Base-by-base conservation (phyloP, 257 asterid species). In the Henckelia pumila region DNA sequence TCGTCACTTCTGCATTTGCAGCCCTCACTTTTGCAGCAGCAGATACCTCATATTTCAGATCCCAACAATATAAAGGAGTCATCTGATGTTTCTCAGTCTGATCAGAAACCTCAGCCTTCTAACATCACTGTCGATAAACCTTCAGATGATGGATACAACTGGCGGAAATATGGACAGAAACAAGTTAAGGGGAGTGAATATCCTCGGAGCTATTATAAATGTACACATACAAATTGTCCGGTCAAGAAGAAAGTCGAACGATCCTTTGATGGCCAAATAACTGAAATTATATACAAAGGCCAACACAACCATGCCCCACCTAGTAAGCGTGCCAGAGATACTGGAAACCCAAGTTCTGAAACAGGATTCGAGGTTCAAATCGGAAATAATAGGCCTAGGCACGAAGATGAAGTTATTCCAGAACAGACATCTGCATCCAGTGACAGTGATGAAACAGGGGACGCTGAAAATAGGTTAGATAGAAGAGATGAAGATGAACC, bases 231-330 rank as follows among this genome's bases (percentile, higher is more conserved):
- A 1, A 80, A 73, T 28, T 91, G 97, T 78, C 91, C 91, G 1
- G 96, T 86, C 74, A 88, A 82, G 87, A 91, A 88, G 87, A 84
- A 86, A 66, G 85, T 83, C 16, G 88, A 83, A 63, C 81, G 85
- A 59, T 80, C 88, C 50, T 76, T 66, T 5, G 85, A 83, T 37
- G 88, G 88, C 62, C 88, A 83, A 67, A 80, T 80, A 24, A 80
- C 82, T 1, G 88, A 83, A 78, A 83, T 83, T 57, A 78, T 83
- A 61, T 82, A 82, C 29, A 80, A 83, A 75, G 96, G 97, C 44
- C 96, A 86, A 66, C 97, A 91, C 78, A 86, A 78, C 79, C 97
- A 88, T 75, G 77, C 79, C 22, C 85, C 75, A 17, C 80, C 86
- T 63, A 77, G 61, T 47, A 85, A 73, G 75, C 77, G 83, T 20